Evolutionary conservation across 768 basidiomycete genomes (phyloP).

Genomic region (Leucosporidium creatinivorum): DNA sequence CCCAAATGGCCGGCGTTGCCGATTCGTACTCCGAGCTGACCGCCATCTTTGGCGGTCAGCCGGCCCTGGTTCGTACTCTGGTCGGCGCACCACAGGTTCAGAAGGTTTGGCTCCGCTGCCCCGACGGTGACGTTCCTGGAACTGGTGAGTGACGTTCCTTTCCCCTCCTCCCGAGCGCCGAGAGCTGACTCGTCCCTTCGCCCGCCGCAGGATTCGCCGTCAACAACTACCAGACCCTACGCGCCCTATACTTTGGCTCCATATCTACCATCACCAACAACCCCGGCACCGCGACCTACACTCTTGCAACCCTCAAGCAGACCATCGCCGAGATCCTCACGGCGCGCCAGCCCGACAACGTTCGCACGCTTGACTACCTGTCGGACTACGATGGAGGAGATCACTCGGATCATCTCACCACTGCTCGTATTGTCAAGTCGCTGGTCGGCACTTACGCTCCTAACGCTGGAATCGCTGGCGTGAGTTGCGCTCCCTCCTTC

Average conservation of each 20-base stretch:
- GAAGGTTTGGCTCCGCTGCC: slow-evolving; percentile 27
- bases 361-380: slow-evolving; percentile 30
- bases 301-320: slow-evolving; percentile 20
- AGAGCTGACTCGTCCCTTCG: too few species aligned
- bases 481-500: background rate
- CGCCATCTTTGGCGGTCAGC: slow-evolving; percentile 21
- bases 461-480: slow-evolving; percentile 6
- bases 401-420: slow-evolving; percentile 20
- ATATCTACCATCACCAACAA: slow-evolving; percentile 24
- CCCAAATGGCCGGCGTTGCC: slow-evolving; percentile 30
- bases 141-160: background rate
- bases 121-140: slow-evolving; percentile 30
- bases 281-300: slow-evolving; percentile 15
- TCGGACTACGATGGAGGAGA: slow-evolving; percentile 22
- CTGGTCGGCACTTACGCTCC: slow-evolving; percentile 4
- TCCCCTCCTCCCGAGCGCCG: too few species aligned
- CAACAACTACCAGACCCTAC: slow-evolving; percentile 1
- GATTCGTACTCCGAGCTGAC: slow-evolving; percentile 19
- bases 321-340: slow-evolving; percentile 20
- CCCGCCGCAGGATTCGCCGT: too few species aligned
- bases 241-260: slow-evolving; percentile 28
- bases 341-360: slow-evolving; percentile 13
- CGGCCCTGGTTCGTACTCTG: slow-evolving; percentile 25
- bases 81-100: slow-evolving; percentile 16
- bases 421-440: background rate